phyloP scores from a whole-genome alignment of 768 basidiomycete species.

The Chalciporus chontae region DNA sequence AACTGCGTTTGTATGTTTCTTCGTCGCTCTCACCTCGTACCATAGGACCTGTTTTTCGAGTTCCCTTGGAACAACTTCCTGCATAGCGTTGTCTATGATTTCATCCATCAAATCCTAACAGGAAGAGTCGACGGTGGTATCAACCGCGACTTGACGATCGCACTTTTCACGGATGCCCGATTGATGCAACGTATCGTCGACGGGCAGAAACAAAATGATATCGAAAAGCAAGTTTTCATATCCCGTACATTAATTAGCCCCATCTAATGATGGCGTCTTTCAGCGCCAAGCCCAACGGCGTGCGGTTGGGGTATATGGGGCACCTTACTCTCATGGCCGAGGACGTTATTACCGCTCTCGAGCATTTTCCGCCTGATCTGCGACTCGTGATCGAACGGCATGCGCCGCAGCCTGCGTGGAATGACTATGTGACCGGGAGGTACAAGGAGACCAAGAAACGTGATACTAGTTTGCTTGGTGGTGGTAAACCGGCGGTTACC shows the following conservation, averaged over 20 bases:
- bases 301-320: slow-evolving; percentile 93
- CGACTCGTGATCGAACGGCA: slow-evolving; percentile 58
- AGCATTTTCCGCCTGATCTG: slow-evolving; percentile 82
- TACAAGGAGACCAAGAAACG: slow-evolving; percentile 84
- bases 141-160: slow-evolving; percentile 80
- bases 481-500: slow-evolving; percentile 69
- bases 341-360: slow-evolving; percentile 86
- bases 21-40: neutral
- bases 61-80: slow-evolving; percentile 98
- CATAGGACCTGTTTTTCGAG: slow-evolving; percentile 89
- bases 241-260: neutral
- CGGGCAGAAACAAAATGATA: slow-evolving; percentile 77
- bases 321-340: slow-evolving; percentile 94
- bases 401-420: slow-evolving; percentile 81
- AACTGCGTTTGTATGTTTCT: neutral
- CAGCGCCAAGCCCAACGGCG: slow-evolving; percentile 70
- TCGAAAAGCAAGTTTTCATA: slow-evolving; percentile 53
- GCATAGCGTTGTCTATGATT: slow-evolving; percentile 94
- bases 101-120: slow-evolving; percentile 92
- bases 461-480: slow-evolving; percentile 78
- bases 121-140: slow-evolving; percentile 79
- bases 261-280: slow-evolving; percentile 8
- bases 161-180: slow-evolving; percentile 82
- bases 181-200: slow-evolving; percentile 86
- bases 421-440: slow-evolving; percentile 80